These are phyloP conservation scores for Neurospora sp. DNA, from an alignment of 495 filamentous ascomycete genomes.

Conservation along the genomic window DNA sequence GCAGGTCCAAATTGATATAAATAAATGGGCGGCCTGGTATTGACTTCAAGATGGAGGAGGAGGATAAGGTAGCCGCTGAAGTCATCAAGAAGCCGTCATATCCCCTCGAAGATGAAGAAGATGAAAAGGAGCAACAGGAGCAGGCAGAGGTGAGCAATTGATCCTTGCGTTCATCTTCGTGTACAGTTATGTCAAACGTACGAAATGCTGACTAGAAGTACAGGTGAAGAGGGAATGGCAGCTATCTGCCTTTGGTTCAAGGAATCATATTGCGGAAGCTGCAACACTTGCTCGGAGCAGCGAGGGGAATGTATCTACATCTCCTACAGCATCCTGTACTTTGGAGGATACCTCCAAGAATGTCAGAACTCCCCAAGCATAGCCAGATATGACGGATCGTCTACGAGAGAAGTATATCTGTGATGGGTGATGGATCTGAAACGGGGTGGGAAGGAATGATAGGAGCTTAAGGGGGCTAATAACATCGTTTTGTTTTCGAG, in stretches of 20 bases:
- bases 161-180: neutral
- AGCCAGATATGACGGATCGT: neutral
- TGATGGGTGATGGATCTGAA: neutral
- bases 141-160: neutral
- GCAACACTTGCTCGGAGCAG: neutral
- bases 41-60: no score
- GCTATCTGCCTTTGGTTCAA: neutral
- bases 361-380: neutral
- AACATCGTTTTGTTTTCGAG: neutral
- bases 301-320: neutral
- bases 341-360: neutral
- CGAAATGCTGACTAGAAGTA: neutral
- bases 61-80: no score
- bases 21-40: no score
- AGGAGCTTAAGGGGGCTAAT: neutral
- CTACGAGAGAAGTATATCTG: neutral
- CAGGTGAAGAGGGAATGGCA: neutral
- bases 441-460: neutral
- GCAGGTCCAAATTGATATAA: no score
- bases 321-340: no score
- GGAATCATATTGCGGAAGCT: neutral
- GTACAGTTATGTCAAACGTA: neutral
- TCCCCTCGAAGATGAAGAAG: no score
- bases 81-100: no score
- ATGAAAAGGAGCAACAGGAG: no score